Conservation (phyloP, 345 rosid genomes). For the Arabis hirsuta region DNA sequence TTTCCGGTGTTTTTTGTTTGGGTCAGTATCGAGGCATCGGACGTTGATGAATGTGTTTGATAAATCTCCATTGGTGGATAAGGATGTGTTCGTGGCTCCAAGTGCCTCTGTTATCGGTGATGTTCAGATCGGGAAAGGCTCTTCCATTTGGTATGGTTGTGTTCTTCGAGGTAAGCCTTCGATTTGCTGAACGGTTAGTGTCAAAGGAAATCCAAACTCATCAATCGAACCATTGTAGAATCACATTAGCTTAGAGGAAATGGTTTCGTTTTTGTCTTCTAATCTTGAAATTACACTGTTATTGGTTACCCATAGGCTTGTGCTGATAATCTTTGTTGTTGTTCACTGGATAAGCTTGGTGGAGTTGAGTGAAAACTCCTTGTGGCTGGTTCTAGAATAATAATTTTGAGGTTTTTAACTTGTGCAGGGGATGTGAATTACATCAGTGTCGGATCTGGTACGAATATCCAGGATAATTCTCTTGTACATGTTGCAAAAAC, state of each 20-base stretch:
- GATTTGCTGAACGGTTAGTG: neutral
- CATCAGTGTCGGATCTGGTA: slow-evolving; percentile 82
- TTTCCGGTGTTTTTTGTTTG: neutral
- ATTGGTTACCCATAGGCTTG: neutral
- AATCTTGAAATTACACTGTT: neutral
- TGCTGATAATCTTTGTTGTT: neutral
- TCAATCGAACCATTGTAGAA: neutral
- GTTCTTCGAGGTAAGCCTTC: slow-evolving; percentile 80
- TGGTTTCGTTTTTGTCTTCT: neutral
- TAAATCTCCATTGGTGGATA: slow-evolving; percentile 82
- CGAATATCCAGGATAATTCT: slow-evolving; percentile 96
- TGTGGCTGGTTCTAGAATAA: neutral
- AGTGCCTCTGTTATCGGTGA: slow-evolving; percentile 93
- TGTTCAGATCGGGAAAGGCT: slow-evolving; percentile 79
- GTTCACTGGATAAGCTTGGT: neutral
- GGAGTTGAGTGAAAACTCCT: neutral
- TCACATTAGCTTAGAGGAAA: neutral
- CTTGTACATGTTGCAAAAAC: slow-evolving; percentile 97
- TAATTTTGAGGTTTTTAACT: slow-evolving; percentile 5
- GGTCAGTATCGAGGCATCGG: slow-evolving; percentile 84
- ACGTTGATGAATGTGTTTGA: slow-evolving; percentile 92
- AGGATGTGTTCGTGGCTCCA: slow-evolving; percentile 91
- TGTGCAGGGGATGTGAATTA: slow-evolving; percentile 84
- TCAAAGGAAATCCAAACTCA: neutral
- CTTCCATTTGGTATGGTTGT: slow-evolving; percentile 97